These are phyloP conservation scores for Centaurea solstitialis DNA, from an alignment of 129 eudicot genomes.

Conservation along the genomic window DNA sequence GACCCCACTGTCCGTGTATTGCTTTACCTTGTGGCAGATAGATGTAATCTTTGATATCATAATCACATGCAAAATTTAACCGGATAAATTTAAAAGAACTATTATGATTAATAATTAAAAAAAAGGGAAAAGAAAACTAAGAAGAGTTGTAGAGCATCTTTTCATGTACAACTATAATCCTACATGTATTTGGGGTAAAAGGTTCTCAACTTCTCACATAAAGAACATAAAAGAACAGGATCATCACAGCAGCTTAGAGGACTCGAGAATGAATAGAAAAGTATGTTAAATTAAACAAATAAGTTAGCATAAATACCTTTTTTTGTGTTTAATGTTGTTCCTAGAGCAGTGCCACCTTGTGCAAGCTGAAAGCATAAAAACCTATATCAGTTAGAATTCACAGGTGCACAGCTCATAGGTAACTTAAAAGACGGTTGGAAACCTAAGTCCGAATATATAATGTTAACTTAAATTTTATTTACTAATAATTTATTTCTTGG, in stretches of 20 bases:
- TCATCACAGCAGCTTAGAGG: neutral
- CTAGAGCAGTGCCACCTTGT: constrained; percentile 99
- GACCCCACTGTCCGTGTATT: too few relatives aligned
- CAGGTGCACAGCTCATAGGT: constrained; percentile 2
- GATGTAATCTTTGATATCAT: too few relatives aligned
- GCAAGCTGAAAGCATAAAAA: constrained; percentile 73
- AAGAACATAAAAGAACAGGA: neutral
- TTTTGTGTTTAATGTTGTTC: constrained; percentile 97
- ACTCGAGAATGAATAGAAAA: neutral
- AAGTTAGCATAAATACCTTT: constrained; percentile 56
- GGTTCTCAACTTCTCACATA: neutral
- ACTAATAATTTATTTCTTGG: too few relatives aligned
- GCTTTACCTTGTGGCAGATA: too few relatives aligned
- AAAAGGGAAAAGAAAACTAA: too few relatives aligned
- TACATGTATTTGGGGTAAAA: neutral
- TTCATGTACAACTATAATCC: neutral
- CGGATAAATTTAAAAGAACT: too few relatives aligned
- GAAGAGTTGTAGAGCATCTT: too few relatives aligned
- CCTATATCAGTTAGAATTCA: constrained; percentile 13
- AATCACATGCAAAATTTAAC: too few relatives aligned
- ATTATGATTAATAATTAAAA: too few relatives aligned
- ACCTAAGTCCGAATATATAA: too few relatives aligned
- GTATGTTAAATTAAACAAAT: neutral
- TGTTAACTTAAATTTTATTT: too few relatives aligned
- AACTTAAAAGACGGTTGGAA: neutral